These are phyloP conservation scores for Trichoderma sp. DNA, from an alignment of 2,329 filamentous ascomycete species.

Conservation along the genomic window DNA sequence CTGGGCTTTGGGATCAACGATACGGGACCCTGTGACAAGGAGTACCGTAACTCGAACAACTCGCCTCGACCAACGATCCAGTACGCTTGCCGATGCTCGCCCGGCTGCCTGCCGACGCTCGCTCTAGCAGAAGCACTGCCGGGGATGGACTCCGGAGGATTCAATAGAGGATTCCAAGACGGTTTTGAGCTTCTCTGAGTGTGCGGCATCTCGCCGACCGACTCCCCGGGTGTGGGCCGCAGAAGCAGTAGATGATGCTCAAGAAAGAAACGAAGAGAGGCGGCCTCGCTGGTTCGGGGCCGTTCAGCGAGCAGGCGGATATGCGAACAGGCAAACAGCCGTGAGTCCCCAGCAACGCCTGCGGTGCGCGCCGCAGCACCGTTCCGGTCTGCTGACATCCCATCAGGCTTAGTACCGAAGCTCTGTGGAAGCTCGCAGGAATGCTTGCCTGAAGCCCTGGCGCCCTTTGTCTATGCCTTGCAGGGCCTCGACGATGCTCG, in stretches of 20 bases:
- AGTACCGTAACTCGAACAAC: neutral
- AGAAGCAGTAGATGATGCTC: too few relatives aligned
- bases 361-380: neutral
- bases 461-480: constrained; percentile 13
- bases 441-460: constrained; percentile 3
- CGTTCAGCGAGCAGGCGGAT: neutral
- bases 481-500: constrained; percentile 1
- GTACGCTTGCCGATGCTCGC: neutral
- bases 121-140: neutral
- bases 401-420: constrained; percentile 12
- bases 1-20: constrained; percentile 6
- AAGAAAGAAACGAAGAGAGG: neutral
- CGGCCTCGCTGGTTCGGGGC: neutral
- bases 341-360: neutral
- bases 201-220: neutral
- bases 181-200: neutral
- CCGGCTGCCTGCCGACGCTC: constrained; percentile 13
- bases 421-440: constrained; percentile 9
- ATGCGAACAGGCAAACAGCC: neutral
- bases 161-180: neutral
- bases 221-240: constrained; percentile 6
- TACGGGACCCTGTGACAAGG: constrained; percentile 10
- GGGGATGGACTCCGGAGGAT: constrained; percentile 2
- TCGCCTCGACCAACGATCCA: neutral
- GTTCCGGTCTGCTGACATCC: constrained; percentile 24